Evolutionary conservation across 2,329 filamentous ascomycete species (phyloP), one percentile per base, ranked within the genome.

Genomic region (Pseudogymnoascus destructans): DNA sequence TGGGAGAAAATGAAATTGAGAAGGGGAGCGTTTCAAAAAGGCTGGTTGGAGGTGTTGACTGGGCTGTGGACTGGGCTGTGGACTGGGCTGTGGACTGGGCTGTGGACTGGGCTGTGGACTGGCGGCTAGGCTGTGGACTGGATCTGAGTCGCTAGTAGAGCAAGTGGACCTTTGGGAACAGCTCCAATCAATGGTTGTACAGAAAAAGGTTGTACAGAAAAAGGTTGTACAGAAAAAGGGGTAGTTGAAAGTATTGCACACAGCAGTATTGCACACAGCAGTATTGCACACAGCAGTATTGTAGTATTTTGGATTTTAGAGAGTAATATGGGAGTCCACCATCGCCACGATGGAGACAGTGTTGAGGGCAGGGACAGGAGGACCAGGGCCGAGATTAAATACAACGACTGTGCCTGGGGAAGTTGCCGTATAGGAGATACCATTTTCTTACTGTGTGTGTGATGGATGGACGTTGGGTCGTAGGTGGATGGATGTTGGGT

Each of bases 1-100:
- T 52, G 46, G 46, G 23, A 52, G 46, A 30, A 52, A 52, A 17
- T 52, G 46, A 52, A 52, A 52, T 52, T 52, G 46, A 15, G 46
- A 19, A 52, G 46, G 46, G 46, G 46, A 52, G 46, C 25, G 46
- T 52, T 52, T 52, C 46, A n/a, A 52, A 52, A 32, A 30, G 23
- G 46, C 46, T 52, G 46, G 46, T 52, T 52, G 46, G 46, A 4
- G 2, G 13, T 21, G 38, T 23, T 9, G 38, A 11, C 5, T 42
- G 17, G 38, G 10, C 5, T 42, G 38, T 40, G 38, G 38, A 6
- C 10, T 42, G 21, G 21, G n/a, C 5, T 52, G 23, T 49, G 42
- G 23, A 11, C 23, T 52, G 35, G 35, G 17, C 36, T 21, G 36
- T 40, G 17, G 35, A 8, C 6, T 38, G 35, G 35, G 15, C 35